These are phyloP conservation scores for Talaromyces verruculosus DNA, from an alignment of 2,329 filamentous ascomycete species.

Conservation along the genomic window DNA sequence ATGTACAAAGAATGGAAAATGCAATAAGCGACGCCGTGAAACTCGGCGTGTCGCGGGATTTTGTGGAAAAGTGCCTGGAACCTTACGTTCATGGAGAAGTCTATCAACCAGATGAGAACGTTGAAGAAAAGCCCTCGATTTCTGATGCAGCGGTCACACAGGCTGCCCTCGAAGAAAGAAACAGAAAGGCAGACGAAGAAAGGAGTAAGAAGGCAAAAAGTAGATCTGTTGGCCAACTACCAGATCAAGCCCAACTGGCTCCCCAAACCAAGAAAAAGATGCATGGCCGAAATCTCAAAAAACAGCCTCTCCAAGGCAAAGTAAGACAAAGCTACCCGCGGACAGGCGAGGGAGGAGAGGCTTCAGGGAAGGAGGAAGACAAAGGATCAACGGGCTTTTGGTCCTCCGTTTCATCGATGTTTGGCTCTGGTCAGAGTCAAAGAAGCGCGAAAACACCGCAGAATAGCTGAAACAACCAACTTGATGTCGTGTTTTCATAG, in stretches of 20 bases:
- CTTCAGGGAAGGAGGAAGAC: not conserved
- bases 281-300: not conserved
- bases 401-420: not conserved
- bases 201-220: too few relatives aligned
- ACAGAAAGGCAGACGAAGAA: too few relatives aligned
- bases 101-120: not conserved
- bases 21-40: not conserved
- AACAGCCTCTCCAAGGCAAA: not conserved
- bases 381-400: not conserved
- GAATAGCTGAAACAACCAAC: not conserved
- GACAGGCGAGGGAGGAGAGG: not conserved
- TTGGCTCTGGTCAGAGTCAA: not conserved
- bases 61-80: not conserved
- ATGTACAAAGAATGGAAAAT: not conserved
- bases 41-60: not conserved
- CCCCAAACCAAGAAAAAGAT: not conserved
- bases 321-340: not conserved
- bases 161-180: not conserved
- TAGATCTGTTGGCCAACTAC: too few relatives aligned
- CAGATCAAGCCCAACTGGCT: not conserved
- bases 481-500: too few relatives aligned
- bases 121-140: not conserved
- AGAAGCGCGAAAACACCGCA: too few relatives aligned
- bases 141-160: not conserved
- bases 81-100: not conserved